Evolutionary conservation across 129 eudicot genomes (phyloP).

Genomic region (Arctium lappa): DNA sequence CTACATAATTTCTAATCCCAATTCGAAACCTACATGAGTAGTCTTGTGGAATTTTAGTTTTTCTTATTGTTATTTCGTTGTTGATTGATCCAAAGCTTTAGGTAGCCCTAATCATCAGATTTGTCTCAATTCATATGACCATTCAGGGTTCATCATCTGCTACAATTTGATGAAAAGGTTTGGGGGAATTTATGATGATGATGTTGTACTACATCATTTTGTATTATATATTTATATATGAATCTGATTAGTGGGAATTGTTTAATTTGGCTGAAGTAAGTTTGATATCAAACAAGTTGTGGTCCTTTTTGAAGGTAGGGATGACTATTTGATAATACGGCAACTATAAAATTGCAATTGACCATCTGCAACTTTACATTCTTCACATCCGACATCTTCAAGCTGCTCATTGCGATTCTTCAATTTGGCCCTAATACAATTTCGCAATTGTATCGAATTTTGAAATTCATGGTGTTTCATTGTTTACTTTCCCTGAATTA

Average conservation of each 20-base stretch:
- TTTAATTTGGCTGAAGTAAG: not conserved
- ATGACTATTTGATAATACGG: no score
- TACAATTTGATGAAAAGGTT: conserved; percentile 16
- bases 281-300: not conserved
- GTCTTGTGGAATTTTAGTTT: not conserved
- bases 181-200: not conserved
- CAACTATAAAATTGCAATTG: no score
- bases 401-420: no score
- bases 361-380: no score
- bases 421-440: no score
- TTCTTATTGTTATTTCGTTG: not conserved
- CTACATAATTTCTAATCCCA: conserved; percentile 3
- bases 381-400: no score
- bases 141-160: conserved; percentile 13
- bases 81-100: not conserved
- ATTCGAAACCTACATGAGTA: not conserved
- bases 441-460: no score
- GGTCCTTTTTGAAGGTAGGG: no score
- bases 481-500: no score
- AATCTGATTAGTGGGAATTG: not conserved
- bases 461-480: no score
- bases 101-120: not conserved
- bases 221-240: not conserved
- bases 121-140: not conserved
- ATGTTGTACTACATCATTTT: conserved; percentile 7